These are phyloP conservation scores for Saxophila tyrrhenica DNA, from an alignment of 495 filamentous ascomycete genomes.

Conservation along the genomic window DNA sequence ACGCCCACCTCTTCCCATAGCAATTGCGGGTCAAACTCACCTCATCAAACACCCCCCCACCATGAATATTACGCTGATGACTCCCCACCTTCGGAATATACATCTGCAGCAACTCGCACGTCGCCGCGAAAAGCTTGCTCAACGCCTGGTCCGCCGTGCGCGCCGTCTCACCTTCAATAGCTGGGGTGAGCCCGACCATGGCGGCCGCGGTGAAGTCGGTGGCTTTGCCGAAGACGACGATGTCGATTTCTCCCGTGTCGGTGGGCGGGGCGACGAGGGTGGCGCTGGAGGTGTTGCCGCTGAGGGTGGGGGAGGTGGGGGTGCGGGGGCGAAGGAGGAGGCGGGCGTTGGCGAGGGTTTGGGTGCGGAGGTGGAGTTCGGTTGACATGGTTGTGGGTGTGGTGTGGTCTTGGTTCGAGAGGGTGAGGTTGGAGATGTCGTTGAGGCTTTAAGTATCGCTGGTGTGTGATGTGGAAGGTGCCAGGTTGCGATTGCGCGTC, in stretches of 20 bases:
- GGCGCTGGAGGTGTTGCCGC: not conserved
- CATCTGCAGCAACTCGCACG: conserved; percentile 9
- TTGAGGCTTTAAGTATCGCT: too few species aligned
- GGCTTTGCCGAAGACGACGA: conserved; percentile 10
- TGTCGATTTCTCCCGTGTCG: not conserved
- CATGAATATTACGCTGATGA: conserved; percentile 16
- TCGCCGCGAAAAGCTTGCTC: conserved; percentile 7
- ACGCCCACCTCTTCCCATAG: too few species aligned
- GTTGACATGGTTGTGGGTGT: not conserved
- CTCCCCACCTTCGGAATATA: conserved; percentile 9
- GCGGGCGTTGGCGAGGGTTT: conserved; percentile 9
- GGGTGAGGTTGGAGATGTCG: not conserved
- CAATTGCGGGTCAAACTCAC: not conserved
- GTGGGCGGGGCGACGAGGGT: not conserved
- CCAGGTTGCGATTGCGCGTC: too few species aligned
- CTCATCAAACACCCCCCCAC: conserved; percentile 13
- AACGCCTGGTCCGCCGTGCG: conserved; percentile 1
- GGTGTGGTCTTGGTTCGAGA: not conserved
- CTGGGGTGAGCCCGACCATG: conserved; percentile 8
- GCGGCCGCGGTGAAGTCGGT: conserved; percentile 2
- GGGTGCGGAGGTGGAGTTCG: conserved; percentile 3
- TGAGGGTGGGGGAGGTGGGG: not conserved
- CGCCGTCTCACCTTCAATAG: conserved; percentile 5
- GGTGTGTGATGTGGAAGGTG: too few species aligned
- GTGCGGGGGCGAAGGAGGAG: not conserved